Base-by-base conservation (phyloP, 139 green algal genomes). In the Tetradesmus lagerheimii region DNA sequence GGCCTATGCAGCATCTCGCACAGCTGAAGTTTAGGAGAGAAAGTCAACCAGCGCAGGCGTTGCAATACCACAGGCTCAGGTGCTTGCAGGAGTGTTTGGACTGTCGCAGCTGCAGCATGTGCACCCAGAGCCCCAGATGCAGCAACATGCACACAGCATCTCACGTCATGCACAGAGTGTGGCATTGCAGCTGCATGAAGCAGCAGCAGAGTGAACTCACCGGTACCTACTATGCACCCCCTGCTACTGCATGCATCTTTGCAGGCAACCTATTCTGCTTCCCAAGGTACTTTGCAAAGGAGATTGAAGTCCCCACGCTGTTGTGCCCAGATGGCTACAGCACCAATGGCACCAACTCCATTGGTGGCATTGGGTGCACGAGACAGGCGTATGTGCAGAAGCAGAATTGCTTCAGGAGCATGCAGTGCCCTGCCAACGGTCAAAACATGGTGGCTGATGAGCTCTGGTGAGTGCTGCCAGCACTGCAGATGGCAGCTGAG, bases 261-360 rank as follows among this genome's bases (percentile, higher is more conserved):
- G 3, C 66, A 89, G 84, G 15, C 6, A 75, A 89, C 31, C 31
- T 66, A 1, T 89, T 77, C 85, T 89, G 85, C 85, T 77, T 84
- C 43, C 74, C 85, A 25, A 83, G 38, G 34, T 84, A 76, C 41
- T 6, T 27, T 38, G 43, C 85, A 38, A 64, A 31, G 2, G 18
- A 76, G 14, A 18, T 89, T 34, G 34, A 80, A 4, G 2, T 43
- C 0, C 39, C 74, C 34, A 77, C 29, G 11, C 12, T 84, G 29
- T 16, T 6, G 15, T 89, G 85, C 41, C 16, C 23, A 1, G 18
- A 83, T 6, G 71, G 74, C 15, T 83, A 71, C 71, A 53, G 1
- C 12, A 9, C 75, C 4, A 88, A 80, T 25, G 27, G 43, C 25
- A 80, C 83, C 45, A 80, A 38, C 9, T 25, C 34, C n/a, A 15